Conservation (phyloP, 768 basidiomycete species). For the Amanita pseudoporphyria region DNA sequence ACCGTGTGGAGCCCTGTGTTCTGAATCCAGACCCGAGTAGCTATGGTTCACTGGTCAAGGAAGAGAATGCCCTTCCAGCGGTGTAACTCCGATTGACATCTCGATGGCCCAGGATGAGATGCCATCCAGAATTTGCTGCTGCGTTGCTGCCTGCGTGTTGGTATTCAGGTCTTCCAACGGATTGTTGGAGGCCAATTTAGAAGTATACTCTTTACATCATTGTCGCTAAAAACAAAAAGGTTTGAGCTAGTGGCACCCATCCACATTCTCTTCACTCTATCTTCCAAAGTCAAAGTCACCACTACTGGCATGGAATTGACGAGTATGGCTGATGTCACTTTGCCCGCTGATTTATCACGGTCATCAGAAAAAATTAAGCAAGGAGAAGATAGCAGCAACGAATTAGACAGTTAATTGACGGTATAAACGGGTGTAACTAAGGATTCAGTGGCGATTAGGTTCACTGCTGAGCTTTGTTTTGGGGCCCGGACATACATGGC, state of each 20-base stretch:
- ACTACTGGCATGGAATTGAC: neutral
- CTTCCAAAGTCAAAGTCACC: neutral
- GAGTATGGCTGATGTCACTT: neutral
- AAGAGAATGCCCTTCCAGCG: too few species aligned
- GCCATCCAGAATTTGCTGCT: too few species aligned
- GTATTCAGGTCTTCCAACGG: conserved; percentile 7
- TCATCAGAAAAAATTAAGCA: neutral
- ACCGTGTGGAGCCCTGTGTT: too few species aligned
- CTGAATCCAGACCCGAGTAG: too few species aligned
- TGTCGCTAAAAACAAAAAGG: neutral
- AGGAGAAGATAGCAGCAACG: neutral
- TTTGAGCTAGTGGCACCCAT: neutral
- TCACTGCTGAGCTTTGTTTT: neutral
- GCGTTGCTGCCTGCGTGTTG: too few species aligned
- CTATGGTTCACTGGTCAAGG: too few species aligned
- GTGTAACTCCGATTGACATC: too few species aligned
- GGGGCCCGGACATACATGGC: neutral
- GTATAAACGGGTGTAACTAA: too few species aligned
- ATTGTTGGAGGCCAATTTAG: neutral
- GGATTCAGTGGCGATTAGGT: neutral
- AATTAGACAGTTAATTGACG: neutral
- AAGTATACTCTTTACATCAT: neutral
- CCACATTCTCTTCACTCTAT: neutral
- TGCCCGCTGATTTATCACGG: neutral
- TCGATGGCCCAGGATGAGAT: too few species aligned